Conservation (phyloP, 495 filamentous ascomycete genomes). For the Xylaria grammica region DNA sequence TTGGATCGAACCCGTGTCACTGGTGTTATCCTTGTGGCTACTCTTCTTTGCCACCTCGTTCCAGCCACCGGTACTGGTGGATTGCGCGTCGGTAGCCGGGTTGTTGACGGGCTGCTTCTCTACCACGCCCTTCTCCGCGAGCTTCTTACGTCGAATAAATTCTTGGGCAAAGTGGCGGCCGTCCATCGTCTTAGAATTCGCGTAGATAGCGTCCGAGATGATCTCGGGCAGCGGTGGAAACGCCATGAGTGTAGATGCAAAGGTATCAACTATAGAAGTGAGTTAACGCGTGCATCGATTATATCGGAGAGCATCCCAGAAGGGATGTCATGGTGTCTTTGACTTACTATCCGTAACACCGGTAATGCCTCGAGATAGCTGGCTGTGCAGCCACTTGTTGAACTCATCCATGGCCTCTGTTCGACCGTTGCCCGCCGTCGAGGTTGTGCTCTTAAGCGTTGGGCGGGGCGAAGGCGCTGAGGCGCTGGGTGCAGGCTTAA, state of each 20-base stretch:
- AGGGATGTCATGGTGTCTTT: too few species aligned
- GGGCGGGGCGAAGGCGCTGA: constrained; percentile 28
- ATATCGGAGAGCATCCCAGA: constrained; percentile 64
- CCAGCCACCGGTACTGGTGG: constrained; percentile 75
- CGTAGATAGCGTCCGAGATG: constrained; percentile 88
- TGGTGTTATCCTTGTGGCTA: constrained; percentile 48
- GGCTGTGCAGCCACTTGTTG: constrained; percentile 83
- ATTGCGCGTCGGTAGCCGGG: constrained; percentile 50
- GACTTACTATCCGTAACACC: constrained; percentile 52
- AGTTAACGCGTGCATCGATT: not conserved
- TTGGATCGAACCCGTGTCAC: constrained; percentile 58
- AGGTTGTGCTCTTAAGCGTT: constrained; percentile 42
- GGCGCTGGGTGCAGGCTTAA: constrained; percentile 32
- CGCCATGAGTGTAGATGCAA: constrained; percentile 72
- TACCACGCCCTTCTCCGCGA: constrained; percentile 86
- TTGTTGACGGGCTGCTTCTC: constrained; percentile 59
- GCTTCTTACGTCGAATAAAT: constrained; percentile 88
- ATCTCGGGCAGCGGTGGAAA: constrained; percentile 79
- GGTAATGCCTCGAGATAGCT: constrained; percentile 63
- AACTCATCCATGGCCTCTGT: constrained; percentile 77
- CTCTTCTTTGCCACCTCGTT: constrained; percentile 96
- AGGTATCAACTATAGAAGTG: constrained; percentile 69
- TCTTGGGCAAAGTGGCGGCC: constrained; percentile 92
- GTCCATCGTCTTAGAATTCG: constrained; percentile 82
- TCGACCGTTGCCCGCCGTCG: constrained; percentile 60